These are phyloP conservation scores for Lumnitzera littorea DNA, from an alignment of 345 rosid genomes.

Conservation along the genomic window DNA sequence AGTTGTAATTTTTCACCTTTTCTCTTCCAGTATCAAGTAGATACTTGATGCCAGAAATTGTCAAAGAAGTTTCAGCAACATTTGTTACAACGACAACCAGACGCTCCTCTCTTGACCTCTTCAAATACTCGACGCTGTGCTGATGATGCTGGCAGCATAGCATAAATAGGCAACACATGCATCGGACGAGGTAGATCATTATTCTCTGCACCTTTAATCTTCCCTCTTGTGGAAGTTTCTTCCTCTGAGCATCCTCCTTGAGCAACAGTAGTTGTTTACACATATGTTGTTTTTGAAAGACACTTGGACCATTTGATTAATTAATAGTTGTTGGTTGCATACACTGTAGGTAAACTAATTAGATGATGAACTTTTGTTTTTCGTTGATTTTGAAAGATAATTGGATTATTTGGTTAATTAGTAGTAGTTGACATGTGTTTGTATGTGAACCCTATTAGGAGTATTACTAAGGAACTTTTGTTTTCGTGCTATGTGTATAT, in stretches of 20 bases:
- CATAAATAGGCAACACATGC: conserved; percentile 77
- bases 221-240: conserved; percentile 9
- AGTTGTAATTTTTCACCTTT: conserved; percentile 70
- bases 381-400: too few relatives aligned
- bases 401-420: too few relatives aligned
- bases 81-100: conserved; percentile 91
- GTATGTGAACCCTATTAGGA: too few relatives aligned
- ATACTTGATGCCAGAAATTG: conserved; percentile 89
- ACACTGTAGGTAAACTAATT: too few relatives aligned
- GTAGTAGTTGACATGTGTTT: too few relatives aligned
- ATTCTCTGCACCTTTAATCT: conserved; percentile 18
- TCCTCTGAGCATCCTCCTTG: conserved; percentile 21
- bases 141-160: conserved; percentile 70
- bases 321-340: too few relatives aligned
- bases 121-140: conserved; percentile 80
- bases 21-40: conserved; percentile 93
- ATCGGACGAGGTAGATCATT: conserved; percentile 22
- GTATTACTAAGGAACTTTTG: too few relatives aligned
- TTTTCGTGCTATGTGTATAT: too few relatives aligned
- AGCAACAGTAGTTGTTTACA: conserved; percentile 1
- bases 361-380: too few relatives aligned
- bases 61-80: conserved; percentile 92
- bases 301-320: too few relatives aligned
- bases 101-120: conserved; percentile 63
- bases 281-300: too few relatives aligned